phyloP scores from a whole-genome alignment of 2,329 filamentous ascomycete species.

The Eutypa lata region DNA sequence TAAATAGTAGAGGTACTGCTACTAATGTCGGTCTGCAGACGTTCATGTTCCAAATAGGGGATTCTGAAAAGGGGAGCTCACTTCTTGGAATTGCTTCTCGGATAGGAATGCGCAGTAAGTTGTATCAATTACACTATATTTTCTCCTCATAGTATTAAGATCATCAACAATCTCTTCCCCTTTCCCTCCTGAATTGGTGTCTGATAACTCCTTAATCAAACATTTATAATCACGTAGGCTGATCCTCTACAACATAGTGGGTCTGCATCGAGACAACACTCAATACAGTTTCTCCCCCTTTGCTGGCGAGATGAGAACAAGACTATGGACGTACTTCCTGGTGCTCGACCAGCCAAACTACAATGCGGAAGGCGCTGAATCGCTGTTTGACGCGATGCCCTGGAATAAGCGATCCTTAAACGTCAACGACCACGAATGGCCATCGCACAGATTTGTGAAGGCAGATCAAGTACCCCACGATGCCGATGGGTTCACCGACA shows the following conservation, averaged over 20 bases:
- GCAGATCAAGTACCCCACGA: conserved; percentile 10
- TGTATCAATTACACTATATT: too few relatives aligned
- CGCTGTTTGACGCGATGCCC: conserved; percentile 6
- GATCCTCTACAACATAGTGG: conserved; percentile 1
- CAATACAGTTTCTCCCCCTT: conserved; percentile 1
- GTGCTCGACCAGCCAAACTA: conserved; percentile 13
- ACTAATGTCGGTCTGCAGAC: neutral
- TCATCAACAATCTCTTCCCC: too few relatives aligned
- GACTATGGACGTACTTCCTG: conserved; percentile 9
- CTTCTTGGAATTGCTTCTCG: conserved; percentile 2
- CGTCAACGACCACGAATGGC: conserved; percentile 15
- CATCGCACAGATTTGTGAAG: conserved; percentile 11
- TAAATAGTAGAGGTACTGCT: too few relatives aligned
- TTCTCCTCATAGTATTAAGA: too few relatives aligned
- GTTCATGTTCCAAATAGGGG: conserved; percentile 3
- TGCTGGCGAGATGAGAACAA: conserved; percentile 2
- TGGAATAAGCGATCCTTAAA: conserved; percentile 9
- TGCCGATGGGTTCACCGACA: conserved; percentile 14
- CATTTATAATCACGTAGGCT: too few relatives aligned
- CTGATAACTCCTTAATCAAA: too few relatives aligned
- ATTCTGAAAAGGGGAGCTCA: conserved; percentile 1
- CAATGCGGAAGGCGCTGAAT: conserved; percentile 15
- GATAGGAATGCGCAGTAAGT: conserved; percentile 1
- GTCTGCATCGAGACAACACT: neutral
- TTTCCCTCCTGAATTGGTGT: too few relatives aligned